Evolutionary conservation across 2,329 filamentous ascomycete genomes (phyloP).

Genomic region (Diaporthe destruens): DNA sequence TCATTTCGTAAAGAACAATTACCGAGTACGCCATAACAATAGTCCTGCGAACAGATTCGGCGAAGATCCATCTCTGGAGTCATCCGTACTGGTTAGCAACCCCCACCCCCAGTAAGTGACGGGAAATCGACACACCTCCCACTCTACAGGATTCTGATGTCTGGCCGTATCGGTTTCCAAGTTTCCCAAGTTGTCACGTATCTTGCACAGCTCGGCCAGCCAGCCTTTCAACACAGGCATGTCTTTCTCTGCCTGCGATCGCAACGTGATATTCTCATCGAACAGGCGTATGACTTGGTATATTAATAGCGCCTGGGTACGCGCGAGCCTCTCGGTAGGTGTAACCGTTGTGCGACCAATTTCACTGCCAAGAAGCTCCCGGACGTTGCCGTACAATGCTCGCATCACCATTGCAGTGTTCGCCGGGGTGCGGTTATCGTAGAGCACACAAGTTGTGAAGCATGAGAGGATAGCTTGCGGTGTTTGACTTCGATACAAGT

Average conservation of each 20-base stretch:
- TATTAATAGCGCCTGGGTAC: slow-evolving; percentile 2
- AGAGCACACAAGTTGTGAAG: slow-evolving; percentile 49
- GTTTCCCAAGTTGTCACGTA: slow-evolving; percentile 21
- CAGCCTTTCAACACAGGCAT: not conserved
- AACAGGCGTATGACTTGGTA: slow-evolving; percentile 4
- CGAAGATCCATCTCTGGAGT: slow-evolving; percentile 51
- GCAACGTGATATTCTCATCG: slow-evolving; percentile 2
- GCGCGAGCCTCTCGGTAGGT: slow-evolving; percentile 10
- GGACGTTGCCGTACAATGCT: slow-evolving; percentile 42
- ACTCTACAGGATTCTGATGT: not conserved
- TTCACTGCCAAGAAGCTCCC: not conserved
- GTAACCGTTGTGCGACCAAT: not conserved
- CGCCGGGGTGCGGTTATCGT: slow-evolving; percentile 47
- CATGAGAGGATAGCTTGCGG: slow-evolving; percentile 45
- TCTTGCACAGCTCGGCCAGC: slow-evolving; percentile 20
- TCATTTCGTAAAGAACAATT: slow-evolving; percentile 47
- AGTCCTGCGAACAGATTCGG: slow-evolving; percentile 51
- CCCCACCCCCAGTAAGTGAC: too few species aligned
- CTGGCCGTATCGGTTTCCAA: slow-evolving; percentile 12
- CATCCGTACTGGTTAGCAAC: not conserved
- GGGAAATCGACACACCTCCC: not conserved
- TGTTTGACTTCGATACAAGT: not conserved
- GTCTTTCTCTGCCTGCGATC: slow-evolving; percentile 16
- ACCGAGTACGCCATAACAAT: slow-evolving; percentile 50
- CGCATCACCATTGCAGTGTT: slow-evolving; percentile 49